Base-by-base conservation (phyloP, 2,329 filamentous ascomycete species). In the Pseudogymnoascus sp. region DNA sequence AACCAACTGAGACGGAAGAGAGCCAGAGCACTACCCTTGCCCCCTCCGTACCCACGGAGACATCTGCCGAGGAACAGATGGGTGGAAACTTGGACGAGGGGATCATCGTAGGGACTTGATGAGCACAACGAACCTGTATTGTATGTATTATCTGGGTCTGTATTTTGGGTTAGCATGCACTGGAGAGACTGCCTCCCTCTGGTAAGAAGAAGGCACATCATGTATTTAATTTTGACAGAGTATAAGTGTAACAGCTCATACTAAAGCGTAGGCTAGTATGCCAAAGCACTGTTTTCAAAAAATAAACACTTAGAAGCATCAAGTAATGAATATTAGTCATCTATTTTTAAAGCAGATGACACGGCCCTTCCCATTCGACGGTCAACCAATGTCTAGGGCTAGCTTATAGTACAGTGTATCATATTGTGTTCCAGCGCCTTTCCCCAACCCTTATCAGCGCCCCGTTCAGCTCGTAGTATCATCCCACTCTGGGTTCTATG, bases 401-500 rank as follows among this genome's bases (percentile, higher is more conserved):
- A 55, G 48, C 48, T 55, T 55, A 55, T 55, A 55, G 48, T 60
- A 60, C 58, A 37, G 37, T 60, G 35, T 60, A 60, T 60, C 58
- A 60, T 29, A 42, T 37, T 42, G 37, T 61, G 25, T 61, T 58
- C 60, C 40, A 61, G 35, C 37, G 39, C 39, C 42, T 29, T 37
- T 9, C 42, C 27, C 60, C 12, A 52, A 52, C 60, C 42, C 29
- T 61, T 35, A 40, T 61, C 25, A 55, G 35, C 29, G 48, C 48
- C 58, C 31, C 37, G 39, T 62, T 60, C 21, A 60, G 35, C 58
- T 39, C 36, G 36, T 62, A 21, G 35, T 58, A 48, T 61, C 74
- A 66, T 76, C 70, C 77, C 77, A 79, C 55, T 78, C 76, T 27
- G 77, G 75, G 65, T 79, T 79, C 76, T 78, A 62, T 55, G 40